phyloP scores from a whole-genome alignment of 768 basidiomycete species.

The Pholiota conissans region DNA sequence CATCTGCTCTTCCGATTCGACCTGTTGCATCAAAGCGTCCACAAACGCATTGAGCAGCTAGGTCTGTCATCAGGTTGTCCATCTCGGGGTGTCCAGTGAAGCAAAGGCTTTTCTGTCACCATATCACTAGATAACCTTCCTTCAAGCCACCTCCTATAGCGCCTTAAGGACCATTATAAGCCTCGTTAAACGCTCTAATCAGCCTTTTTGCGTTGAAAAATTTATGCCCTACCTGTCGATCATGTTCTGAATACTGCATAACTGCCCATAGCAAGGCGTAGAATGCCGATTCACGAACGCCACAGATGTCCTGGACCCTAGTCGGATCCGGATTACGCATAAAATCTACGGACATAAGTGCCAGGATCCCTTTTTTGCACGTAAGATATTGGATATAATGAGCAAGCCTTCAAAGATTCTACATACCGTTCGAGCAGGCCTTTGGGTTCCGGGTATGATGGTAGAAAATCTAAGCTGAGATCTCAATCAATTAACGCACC shows the following conservation, averaged over 20 bases:
- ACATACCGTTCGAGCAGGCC: not conserved
- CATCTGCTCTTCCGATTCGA: no score
- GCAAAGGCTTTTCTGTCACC: no score
- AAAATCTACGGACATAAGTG: not conserved
- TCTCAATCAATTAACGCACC: not conserved
- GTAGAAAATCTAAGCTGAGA: not conserved
- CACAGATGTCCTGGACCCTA: not conserved
- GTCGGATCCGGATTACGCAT: not conserved
- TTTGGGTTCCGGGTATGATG: not conserved
- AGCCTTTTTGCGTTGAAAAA: no score
- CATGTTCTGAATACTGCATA: not conserved
- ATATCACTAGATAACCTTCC: not conserved
- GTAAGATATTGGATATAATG: not conserved
- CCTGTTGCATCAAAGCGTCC: no score
- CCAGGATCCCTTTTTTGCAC: not conserved
- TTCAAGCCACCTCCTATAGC: not conserved
- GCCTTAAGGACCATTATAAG: not conserved
- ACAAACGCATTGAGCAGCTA: no score
- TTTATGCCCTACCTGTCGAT: no score
- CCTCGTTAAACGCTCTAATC: not conserved
- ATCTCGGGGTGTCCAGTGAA: not conserved
- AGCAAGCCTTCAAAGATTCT: not conserved
- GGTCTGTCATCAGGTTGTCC: not conserved
- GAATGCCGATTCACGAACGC: not conserved
- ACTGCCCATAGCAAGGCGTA: not conserved